These are phyloP conservation scores for Volvariella surrecta DNA, from an alignment of 1,284 basidiomycete species.

Conservation along the genomic window DNA sequence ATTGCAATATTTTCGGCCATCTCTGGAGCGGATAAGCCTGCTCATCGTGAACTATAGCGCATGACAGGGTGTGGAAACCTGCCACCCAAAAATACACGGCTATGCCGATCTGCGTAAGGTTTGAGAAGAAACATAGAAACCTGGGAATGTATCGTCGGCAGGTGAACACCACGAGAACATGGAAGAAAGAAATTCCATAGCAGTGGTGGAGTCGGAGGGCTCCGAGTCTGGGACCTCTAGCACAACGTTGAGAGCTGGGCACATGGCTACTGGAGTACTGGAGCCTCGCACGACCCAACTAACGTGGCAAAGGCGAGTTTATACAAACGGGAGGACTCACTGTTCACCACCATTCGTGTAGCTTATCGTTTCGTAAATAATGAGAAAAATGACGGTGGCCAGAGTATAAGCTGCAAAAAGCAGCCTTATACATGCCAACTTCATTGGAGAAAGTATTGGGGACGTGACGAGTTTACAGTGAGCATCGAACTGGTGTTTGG, in stretches of 20 bases:
- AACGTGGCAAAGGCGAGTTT: too few species aligned
- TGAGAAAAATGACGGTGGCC: constrained; percentile 33
- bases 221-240: too few species aligned
- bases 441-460: constrained; percentile 36
- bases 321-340: too few species aligned
- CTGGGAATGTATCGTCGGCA: too few species aligned
- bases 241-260: too few species aligned
- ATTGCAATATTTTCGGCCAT: constrained; percentile 48
- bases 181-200: too few species aligned
- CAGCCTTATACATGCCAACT: constrained; percentile 39
- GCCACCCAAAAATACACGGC: constrained; percentile 55
- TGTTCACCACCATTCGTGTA: constrained; percentile 18
- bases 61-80: constrained; percentile 43
- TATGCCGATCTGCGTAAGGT: constrained; percentile 54
- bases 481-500: constrained; percentile 38
- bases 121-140: constrained; percentile 39
- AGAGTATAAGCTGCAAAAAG: constrained; percentile 47
- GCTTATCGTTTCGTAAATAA: constrained; percentile 29
- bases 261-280: too few species aligned
- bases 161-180: too few species aligned
- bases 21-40: constrained; percentile 45
- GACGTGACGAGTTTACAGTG: constrained; percentile 48
- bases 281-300: too few species aligned
- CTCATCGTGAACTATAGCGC: constrained; percentile 21
- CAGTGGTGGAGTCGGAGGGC: too few species aligned